Evolutionary conservation across 306 rosid species (phyloP).

Genomic region (Lithocarpus polystachyus): DNA sequence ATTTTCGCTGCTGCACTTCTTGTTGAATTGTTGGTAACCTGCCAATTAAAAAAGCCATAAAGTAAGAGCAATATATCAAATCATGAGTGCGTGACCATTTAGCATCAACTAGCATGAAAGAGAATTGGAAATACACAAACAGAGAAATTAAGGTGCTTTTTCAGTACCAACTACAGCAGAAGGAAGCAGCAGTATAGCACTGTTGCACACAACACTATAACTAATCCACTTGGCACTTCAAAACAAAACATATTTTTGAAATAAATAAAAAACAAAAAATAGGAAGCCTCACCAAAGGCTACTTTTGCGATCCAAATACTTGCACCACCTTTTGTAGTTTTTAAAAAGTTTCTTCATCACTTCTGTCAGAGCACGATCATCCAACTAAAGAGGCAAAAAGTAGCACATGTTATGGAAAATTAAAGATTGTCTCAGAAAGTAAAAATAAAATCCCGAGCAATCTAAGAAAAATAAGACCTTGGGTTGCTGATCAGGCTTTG

Average conservation of each 20-base stretch:
- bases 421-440: slow-evolving; percentile 13
- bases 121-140: background rate
- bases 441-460: background rate
- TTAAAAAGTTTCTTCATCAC: slow-evolving; percentile 96
- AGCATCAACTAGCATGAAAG: background rate
- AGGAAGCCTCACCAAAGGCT: slow-evolving; percentile 82
- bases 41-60: slow-evolving; percentile 20
- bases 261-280: slow-evolving; percentile 16
- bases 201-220: background rate
- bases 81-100: background rate
- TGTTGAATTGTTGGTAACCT: slow-evolving; percentile 97
- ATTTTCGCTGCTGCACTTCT: slow-evolving; percentile 91
- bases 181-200: background rate
- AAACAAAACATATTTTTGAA: slow-evolving; percentile 4
- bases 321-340: slow-evolving; percentile 95
- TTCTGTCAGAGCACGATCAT: slow-evolving; percentile 68
- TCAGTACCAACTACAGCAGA: background rate
- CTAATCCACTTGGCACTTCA: slow-evolving; percentile 8
- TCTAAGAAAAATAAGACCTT: slow-evolving; percentile 52
- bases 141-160: background rate
- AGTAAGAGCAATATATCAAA: background rate
- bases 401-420: slow-evolving; percentile 10
- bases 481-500: slow-evolving; percentile 67
- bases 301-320: slow-evolving; percentile 92
- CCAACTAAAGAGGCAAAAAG: slow-evolving; percentile 53